Evolutionary conservation across 208 protist genomes (phyloP).

Genomic region (Trypanosoma lewisi): DNA sequence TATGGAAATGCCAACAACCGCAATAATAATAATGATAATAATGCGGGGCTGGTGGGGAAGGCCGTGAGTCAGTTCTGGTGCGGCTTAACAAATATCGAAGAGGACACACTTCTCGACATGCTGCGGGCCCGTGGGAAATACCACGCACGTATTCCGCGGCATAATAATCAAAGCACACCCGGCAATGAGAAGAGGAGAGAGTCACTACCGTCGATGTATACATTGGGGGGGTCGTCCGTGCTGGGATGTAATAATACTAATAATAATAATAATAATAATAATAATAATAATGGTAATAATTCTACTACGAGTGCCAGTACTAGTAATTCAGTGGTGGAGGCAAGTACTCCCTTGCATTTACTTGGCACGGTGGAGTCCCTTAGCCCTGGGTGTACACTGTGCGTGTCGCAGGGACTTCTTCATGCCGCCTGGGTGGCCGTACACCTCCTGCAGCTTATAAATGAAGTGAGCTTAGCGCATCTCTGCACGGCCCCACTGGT

Average conservation of each 20-base stretch:
- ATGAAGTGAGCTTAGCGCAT: constrained; percentile 31
- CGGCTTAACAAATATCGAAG: constrained; percentile 8
- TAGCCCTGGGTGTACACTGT: constrained; percentile 37
- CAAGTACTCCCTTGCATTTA: not conserved
- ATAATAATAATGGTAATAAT: not conserved
- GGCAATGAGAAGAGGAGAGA: not conserved
- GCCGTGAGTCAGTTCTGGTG: not conserved
- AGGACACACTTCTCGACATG: constrained; percentile 8
- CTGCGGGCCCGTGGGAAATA: constrained; percentile 17
- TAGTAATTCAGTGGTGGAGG: not conserved
- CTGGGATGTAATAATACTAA: not conserved
- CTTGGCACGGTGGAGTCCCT: constrained; percentile 14
- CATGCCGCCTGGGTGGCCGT: constrained; percentile 38
- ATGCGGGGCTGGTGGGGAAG: not conserved
- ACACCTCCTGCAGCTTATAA: constrained; percentile 41
- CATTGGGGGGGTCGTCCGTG: not conserved
- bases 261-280: not conserved
- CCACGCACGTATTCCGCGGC: constrained; percentile 17
- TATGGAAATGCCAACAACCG: not conserved
- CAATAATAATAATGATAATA: not conserved
- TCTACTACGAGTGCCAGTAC: not conserved
- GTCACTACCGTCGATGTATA: not conserved
- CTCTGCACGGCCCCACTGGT: constrained; percentile 20
- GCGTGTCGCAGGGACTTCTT: constrained; percentile 44
- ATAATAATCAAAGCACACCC: constrained; percentile 11